Conservation (phyloP, 257 asterid genomes). For the Plantago ovata region DNA sequence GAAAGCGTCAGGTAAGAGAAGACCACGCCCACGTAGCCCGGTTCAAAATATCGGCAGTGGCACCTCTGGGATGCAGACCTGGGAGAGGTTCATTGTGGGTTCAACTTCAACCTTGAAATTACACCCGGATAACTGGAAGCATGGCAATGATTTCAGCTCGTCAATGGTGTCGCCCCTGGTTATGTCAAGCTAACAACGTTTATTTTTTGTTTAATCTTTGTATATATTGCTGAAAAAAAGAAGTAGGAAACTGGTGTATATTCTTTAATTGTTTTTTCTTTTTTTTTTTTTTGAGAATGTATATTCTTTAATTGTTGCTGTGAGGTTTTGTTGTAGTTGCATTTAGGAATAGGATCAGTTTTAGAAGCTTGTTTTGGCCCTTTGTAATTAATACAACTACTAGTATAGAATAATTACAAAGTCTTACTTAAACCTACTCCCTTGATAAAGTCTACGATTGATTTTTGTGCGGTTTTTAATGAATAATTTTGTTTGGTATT, state of each 20-base stretch:
- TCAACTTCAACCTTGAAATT: constrained; percentile 42
- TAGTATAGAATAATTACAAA: no score
- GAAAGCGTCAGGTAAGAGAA: constrained; percentile 64
- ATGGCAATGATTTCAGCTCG: constrained; percentile 39
- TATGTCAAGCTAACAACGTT: constrained; percentile 58
- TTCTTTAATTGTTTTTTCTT: constrained; percentile 1
- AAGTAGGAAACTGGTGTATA: constrained; percentile 10
- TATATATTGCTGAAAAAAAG: not conserved
- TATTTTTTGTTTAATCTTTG: not conserved
- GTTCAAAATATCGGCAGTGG: constrained; percentile 25
- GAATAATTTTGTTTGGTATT: no score
- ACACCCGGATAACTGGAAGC: constrained; percentile 64
- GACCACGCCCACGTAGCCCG: constrained; percentile 44
- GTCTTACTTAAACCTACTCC: no score
- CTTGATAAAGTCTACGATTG: no score
- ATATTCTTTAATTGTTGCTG: no score
- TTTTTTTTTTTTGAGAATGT: no score
- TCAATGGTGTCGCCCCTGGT: constrained; percentile 52
- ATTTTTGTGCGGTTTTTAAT: no score
- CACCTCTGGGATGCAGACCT: constrained; percentile 25
- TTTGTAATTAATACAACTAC: constrained; percentile 22
- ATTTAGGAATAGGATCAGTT: no score
- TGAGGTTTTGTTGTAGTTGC: no score
- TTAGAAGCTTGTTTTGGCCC: constrained; percentile 16
- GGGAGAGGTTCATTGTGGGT: constrained; percentile 25